phyloP scores from a whole-genome alignment of 352 stramenopile species.

The Pythium plurisporium region DNA sequence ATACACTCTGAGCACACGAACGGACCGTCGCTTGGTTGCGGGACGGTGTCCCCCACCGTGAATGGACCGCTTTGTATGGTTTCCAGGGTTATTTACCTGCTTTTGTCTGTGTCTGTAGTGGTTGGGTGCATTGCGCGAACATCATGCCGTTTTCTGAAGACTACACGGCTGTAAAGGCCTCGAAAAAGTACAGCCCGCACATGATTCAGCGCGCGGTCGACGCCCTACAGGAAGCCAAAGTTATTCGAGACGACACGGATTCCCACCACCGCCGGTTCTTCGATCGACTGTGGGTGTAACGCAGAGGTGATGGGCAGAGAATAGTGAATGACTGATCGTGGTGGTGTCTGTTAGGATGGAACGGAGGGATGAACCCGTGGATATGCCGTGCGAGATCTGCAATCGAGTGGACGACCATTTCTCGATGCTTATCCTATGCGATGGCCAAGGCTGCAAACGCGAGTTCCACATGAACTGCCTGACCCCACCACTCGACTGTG shows the following conservation, averaged over 20 bases:
- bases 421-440: conserved; percentile 80
- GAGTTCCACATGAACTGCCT: conserved; percentile 88
- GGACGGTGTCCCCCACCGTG: too few species aligned
- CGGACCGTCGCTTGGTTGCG: too few species aligned
- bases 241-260: conserved; percentile 59
- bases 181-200: conserved; percentile 67
- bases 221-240: conserved; percentile 67
- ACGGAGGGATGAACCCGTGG: conserved; percentile 49
- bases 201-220: conserved; percentile 47
- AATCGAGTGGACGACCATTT: conserved; percentile 80
- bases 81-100: background rate
- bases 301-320: background rate
- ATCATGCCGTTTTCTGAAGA: conserved; percentile 75
- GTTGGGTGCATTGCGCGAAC: conserved; percentile 67
- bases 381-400: conserved; percentile 80
- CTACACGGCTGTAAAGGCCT: conserved; percentile 45
- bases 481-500: conserved; percentile 46
- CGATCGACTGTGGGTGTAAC: conserved; percentile 64
- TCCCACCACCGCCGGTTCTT: conserved; percentile 56
- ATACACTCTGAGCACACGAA: conserved; percentile 5
- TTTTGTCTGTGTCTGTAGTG: conserved; percentile 28
- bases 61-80: too few species aligned
- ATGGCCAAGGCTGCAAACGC: conserved; percentile 73
- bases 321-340: background rate
- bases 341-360: conserved; percentile 48